Evolutionary conservation across 2,329 filamentous ascomycete species (phyloP).

Genomic region (Emergomyces pasteurianus): DNA sequence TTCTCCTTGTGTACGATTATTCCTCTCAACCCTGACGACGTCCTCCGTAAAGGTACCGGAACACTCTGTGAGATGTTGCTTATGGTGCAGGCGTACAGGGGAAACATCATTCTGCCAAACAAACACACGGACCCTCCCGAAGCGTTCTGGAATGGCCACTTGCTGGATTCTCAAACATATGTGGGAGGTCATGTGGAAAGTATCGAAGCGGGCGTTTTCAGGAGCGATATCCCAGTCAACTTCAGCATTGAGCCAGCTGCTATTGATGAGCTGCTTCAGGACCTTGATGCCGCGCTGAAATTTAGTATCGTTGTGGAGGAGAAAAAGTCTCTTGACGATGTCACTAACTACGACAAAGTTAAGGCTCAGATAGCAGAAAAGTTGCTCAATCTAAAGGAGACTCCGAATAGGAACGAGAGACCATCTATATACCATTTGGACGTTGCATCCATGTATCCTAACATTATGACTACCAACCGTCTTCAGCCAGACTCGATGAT

Average conservation of each 20-base stretch:
- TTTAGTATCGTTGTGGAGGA: slow-evolving; percentile 81
- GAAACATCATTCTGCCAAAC: slow-evolving; percentile 86
- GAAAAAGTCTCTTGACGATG: slow-evolving; percentile 67
- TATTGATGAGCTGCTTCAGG: slow-evolving; percentile 74
- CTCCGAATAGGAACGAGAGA: slow-evolving; percentile 70
- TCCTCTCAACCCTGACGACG: slow-evolving; percentile 83
- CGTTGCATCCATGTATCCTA: slow-evolving; percentile 98
- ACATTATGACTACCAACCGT: slow-evolving; percentile 99
- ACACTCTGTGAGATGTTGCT: slow-evolving; percentile 99
- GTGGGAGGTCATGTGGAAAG: slow-evolving; percentile 98
- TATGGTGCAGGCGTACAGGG: slow-evolving; percentile 95
- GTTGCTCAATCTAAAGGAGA: slow-evolving; percentile 61
- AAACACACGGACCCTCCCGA: slow-evolving; percentile 88
- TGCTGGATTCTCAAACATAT: slow-evolving; percentile 94
- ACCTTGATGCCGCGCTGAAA: slow-evolving; percentile 76
- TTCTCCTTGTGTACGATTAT: slow-evolving; percentile 97
- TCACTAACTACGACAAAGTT: slow-evolving; percentile 72
- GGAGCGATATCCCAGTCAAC: slow-evolving; percentile 87
- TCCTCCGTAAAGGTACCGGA: slow-evolving; percentile 87
- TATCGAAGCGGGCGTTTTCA: slow-evolving; percentile 96
- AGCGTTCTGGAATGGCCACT: slow-evolving; percentile 90
- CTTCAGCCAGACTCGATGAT: slow-evolving; percentile 99
- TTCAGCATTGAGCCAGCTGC: slow-evolving; percentile 83
- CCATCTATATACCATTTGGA: slow-evolving; percentile 97
- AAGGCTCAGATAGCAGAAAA: slow-evolving; percentile 67